Evolutionary conservation across 1,139 yeast species (phyloP).

Genomic region (Nadsonia commutata): DNA sequence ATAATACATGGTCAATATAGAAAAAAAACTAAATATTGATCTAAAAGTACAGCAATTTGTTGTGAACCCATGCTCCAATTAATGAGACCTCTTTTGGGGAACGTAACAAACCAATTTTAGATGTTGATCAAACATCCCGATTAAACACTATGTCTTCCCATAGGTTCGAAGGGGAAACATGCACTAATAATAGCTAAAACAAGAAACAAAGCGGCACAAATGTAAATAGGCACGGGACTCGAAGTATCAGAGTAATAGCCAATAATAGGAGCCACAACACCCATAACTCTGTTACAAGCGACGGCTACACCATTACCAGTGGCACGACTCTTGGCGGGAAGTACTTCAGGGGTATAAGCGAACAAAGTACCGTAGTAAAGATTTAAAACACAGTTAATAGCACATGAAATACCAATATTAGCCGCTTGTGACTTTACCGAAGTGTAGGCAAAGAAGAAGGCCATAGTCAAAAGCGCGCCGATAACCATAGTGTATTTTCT

Average conservation of each 20-base stretch:
- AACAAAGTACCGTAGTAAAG: constrained; percentile 41
- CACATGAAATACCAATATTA: constrained; percentile 38
- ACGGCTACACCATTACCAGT: constrained; percentile 42
- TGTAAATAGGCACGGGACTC: constrained; percentile 39
- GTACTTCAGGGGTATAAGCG: constrained; percentile 46
- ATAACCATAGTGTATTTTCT: constrained; percentile 41
- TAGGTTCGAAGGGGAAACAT: background rate
- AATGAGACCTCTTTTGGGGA: too few species aligned
- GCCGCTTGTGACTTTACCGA: constrained; percentile 35
- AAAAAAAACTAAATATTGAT: too few species aligned
- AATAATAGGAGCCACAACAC: constrained; percentile 38
- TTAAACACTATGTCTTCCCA: background rate
- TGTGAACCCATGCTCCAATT: too few species aligned
- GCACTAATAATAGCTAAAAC: constrained; percentile 6
- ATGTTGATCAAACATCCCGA: too few species aligned
- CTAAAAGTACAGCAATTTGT: too few species aligned
- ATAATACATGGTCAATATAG: too few species aligned
- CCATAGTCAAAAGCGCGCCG: constrained; percentile 40
- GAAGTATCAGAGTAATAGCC: constrained; percentile 32
- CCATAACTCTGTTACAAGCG: constrained; percentile 32
- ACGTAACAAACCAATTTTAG: too few species aligned
- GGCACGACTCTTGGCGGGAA: constrained; percentile 40
- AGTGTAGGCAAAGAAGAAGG: constrained; percentile 42
- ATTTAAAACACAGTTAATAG: constrained; percentile 35
- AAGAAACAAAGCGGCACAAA: constrained; percentile 41